Conservation (phyloP, 148 eudicot species). For the Euryodendron excelsum region DNA sequence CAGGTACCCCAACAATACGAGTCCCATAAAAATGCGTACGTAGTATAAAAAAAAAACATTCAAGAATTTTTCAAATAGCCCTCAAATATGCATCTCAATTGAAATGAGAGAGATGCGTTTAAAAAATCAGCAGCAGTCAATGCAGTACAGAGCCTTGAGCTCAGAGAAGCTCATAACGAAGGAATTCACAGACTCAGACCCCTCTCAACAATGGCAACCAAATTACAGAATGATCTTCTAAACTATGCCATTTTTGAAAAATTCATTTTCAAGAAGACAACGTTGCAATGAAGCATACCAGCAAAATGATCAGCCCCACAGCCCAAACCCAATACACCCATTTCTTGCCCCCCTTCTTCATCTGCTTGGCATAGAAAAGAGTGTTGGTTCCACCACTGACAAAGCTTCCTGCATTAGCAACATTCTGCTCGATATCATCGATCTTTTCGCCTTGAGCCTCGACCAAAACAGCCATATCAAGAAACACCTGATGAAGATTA, state of each 20-base stretch:
- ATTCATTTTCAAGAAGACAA: slow-evolving; percentile 25
- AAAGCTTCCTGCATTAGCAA: slow-evolving; percentile 52
- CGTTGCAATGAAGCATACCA: slow-evolving; percentile 52
- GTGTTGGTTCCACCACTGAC: slow-evolving; percentile 41
- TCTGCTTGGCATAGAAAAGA: slow-evolving; percentile 61
- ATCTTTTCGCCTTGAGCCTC: slow-evolving; percentile 65
- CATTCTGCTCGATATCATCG: slow-evolving; percentile 78
- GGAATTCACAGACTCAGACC: slow-evolving; percentile 2
- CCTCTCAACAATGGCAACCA: background rate
- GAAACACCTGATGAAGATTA: slow-evolving; percentile 76
- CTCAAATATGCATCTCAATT: background rate
- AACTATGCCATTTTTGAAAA: background rate
- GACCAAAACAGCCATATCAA: slow-evolving; percentile 84
- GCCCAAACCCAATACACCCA: slow-evolving; percentile 54
- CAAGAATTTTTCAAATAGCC: too few relatives aligned
- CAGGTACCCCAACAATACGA: too few relatives aligned
- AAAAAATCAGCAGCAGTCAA: background rate
- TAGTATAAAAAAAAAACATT: background rate
- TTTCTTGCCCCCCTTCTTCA: slow-evolving; percentile 47
- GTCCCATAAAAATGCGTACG: too few relatives aligned
- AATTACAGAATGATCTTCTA: background rate
- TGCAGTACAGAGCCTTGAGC: slow-evolving; percentile 12
- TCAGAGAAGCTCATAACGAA: slow-evolving; percentile 21
- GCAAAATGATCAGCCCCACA: slow-evolving; percentile 43
- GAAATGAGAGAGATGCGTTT: background rate